These are phyloP conservation scores for Bocquillonia castaneifolia DNA, from an alignment of 441 rosid species.

Conservation along the genomic window DNA sequence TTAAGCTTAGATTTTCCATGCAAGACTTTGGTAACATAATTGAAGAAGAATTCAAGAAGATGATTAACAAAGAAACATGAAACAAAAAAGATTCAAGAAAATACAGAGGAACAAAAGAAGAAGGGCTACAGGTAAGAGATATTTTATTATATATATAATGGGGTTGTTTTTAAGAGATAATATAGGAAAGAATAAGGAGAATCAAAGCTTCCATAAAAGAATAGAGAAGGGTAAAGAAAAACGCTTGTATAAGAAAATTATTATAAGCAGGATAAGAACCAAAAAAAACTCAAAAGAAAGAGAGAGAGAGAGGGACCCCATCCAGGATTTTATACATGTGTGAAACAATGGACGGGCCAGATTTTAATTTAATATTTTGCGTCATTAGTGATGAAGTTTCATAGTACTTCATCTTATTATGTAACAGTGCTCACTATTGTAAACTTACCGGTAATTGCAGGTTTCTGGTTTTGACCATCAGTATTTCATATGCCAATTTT, in stretches of 20 bases:
- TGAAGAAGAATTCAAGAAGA: not conserved
- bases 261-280: constrained; percentile 50
- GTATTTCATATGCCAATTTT: too few relatives aligned
- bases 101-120: not conserved
- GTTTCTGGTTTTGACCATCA: constrained; percentile 3
- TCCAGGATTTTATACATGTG: not conserved
- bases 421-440: too few relatives aligned
- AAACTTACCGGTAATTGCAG: constrained; percentile 1
- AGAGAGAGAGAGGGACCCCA: too few relatives aligned
- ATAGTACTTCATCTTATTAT: too few relatives aligned
- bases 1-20: constrained; percentile 47
- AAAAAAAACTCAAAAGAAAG: constrained; percentile 22
- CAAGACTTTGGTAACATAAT: constrained; percentile 49
- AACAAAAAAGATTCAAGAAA: not conserved
- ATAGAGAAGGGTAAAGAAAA: not conserved
- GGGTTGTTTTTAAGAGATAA: not conserved
- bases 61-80: not conserved
- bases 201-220: constrained; percentile 27
- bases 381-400: not conserved
- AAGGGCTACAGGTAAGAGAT: not conserved
- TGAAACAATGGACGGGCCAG: constrained; percentile 26
- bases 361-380: constrained; percentile 22
- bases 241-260: too few relatives aligned
- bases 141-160: not conserved
- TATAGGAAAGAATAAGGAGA: not conserved